phyloP scores from a whole-genome alignment of 78 protist species.

The Dictyostelium brefeldianum region DNA sequence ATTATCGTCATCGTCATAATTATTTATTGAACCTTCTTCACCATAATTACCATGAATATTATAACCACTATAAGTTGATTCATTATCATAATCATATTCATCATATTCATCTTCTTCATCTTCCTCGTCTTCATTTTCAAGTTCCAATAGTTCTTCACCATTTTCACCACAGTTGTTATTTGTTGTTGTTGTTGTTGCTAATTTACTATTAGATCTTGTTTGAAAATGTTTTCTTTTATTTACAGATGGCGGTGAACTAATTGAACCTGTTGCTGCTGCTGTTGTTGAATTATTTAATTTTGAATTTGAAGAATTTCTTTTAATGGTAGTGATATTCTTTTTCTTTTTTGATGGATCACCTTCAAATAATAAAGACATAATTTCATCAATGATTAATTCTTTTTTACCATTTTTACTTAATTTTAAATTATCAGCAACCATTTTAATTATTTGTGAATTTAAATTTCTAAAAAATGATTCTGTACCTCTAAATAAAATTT shows the following conservation, averaged over 20 bases:
- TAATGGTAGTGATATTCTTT: not conserved
- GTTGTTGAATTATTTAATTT: not conserved
- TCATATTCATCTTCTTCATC: not conserved
- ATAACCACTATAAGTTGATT: not conserved
- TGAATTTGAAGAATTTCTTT: not conserved
- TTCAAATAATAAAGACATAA: conserved; percentile 24
- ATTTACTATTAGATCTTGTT: not conserved
- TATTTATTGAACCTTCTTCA: not conserved
- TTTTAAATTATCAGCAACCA: conserved; percentile 53
- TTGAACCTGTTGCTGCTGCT: not conserved
- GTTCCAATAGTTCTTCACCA: not conserved
- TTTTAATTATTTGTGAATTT: conserved; percentile 21
- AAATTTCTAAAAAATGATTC: conserved; percentile 59
- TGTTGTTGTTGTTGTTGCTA: too few relatives aligned
- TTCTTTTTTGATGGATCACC: not conserved
- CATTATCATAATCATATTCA: not conserved
- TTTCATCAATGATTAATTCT: conserved; percentile 46
- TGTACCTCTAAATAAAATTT: conserved; percentile 46
- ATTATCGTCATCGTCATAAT: not conserved
- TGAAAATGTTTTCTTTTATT: not conserved
- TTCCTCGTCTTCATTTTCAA: not conserved
- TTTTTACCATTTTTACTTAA: conserved; percentile 50
- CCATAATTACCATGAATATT: not conserved
- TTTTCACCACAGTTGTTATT: not conserved
- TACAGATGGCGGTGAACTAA: not conserved